Evolutionary conservation across 73 alveolate species (phyloP), one percentile per base, ranked within the genome.

Genomic region (Paramecium tetraurelia): DNA sequence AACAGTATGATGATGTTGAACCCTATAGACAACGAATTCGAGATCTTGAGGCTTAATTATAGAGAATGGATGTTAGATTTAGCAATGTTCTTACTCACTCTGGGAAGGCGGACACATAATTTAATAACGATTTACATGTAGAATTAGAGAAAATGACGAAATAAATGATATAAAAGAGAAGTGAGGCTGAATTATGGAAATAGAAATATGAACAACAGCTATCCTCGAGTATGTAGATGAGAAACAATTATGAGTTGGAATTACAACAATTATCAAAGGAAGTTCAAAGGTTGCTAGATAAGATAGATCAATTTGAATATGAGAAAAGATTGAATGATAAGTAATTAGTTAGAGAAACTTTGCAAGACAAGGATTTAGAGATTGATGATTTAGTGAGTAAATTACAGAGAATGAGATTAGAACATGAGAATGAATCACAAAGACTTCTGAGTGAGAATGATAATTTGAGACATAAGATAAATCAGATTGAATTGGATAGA

Each of bases 41-140:
- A 80, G 90, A 80, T 41, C 46, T 80, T 20, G 90, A 80, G 46
- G 70, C 27, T 44, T 44, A 80, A 48, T 12, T 80, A 27, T 80
- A 80, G 57, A 40, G 90, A 35, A 76, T 76, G 89, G 90, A 80
- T 20, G 75, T 80, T 46, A 40, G 90, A 43, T 80, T 80, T 75
- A 75, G 59, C 35, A 75, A 75, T 41, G 59, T 75, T 35, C 68
- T 75, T 5, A 80, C 43, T n/a, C 43, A 80, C 46, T 9, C 70
- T 44, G 90, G 90, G 22, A 80, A 80, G 21, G 70, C 18, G 0
- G 27, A 53, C 3, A 53, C 69, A 16, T 18, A 53, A 53, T 53
- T 53, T 7, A 33, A 35, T 80, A 24, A 80, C 29, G 75, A 80
- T 20, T 44, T 80, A 31, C 63, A 43, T 31, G 33, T 80, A 7